These are phyloP conservation scores for Adansonia grandidieri DNA, from an alignment of 441 rosid genomes.

Conservation along the genomic window DNA sequence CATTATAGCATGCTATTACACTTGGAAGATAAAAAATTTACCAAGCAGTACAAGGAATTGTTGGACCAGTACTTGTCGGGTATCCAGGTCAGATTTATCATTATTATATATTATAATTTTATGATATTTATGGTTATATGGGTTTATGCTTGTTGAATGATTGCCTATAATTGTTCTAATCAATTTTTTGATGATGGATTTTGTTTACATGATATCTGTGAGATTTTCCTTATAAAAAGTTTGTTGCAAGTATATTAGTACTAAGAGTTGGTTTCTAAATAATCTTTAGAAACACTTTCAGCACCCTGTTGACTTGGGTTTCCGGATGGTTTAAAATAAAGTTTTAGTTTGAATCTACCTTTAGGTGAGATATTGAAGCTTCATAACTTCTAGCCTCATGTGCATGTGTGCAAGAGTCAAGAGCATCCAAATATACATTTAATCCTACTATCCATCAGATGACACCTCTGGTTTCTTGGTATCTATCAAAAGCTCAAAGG, in stretches of 20 bases:
- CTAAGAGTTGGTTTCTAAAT: neutral
- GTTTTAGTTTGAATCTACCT: conserved; percentile 5
- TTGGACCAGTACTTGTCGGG: conserved; percentile 78
- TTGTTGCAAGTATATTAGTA: neutral
- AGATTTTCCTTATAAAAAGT: neutral
- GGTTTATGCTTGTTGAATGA: conserved; percentile 16
- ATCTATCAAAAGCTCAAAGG: neutral
- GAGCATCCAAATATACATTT: neutral
- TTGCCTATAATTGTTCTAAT: neutral
- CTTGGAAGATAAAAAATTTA: conserved; percentile 74
- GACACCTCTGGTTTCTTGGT: conserved; percentile 2
- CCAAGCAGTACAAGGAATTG: conserved; percentile 61
- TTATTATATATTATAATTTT: neutral
- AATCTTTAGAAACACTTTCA: neutral
- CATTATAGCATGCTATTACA: conserved; percentile 70
- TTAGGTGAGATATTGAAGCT: neutral
- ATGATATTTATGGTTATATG: conserved; percentile 1
- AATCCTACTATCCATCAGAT: neutral
- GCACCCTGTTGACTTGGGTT: conserved; percentile 1
- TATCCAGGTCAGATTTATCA: conserved; percentile 60
- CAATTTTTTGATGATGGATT: neutral
- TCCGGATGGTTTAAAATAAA: neutral
- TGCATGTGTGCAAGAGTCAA: neutral
- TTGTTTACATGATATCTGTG: neutral
- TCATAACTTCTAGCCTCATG: neutral